Base-by-base conservation (phyloP, 306 rosid genomes). In the Quercus aquifolioides region DNA sequence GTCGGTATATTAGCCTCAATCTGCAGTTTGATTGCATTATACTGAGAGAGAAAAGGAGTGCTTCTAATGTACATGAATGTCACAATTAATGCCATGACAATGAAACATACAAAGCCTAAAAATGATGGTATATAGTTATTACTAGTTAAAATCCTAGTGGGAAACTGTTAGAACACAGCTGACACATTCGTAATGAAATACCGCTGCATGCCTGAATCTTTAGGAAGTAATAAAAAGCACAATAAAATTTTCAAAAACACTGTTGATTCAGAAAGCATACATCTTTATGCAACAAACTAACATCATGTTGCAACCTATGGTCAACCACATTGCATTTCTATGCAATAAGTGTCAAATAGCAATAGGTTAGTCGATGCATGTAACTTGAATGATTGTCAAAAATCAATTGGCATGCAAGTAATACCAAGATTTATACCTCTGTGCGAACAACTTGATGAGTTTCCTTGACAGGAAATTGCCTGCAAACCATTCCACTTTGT, bases 391-490 rank as follows among this genome's bases (percentile, higher is more conserved):
- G 20, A n/a, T 35, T 67, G 14, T 10, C 12, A 19, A 35, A 19
- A n/a, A 15, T 14, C 15, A 15, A 19, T 4, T 4, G 26, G 52
- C 20, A 55, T 30, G 49, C 59, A 28, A 69, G 31, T 18, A 69
- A 79, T 69, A 79, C 73, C 5, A 70, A 23, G 74, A 83, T 60
- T 21, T 4, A 19, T 86, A 96, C 98, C 98, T 91, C 99, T 3
- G 82, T n/a, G 18, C 99, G 94, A 72, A 88, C 74, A 79, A 89
- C 85, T 84, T 78, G 85, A 79, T 76, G n/a, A 28, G 97, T 95
- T 80, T 95, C 97, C 87, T 92, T 95, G 74, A 92, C 98, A 56
- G 99, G 99, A 80, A 80, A 83, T 84, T 88, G 91, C 89, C 99
- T 87, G 81, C 99, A 96, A 80, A 93, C 78, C 94, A 91, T 77